These are phyloP conservation scores for Vitis riparia DNA, from an alignment of 164 flowering plant species.

Conservation along the genomic window DNA sequence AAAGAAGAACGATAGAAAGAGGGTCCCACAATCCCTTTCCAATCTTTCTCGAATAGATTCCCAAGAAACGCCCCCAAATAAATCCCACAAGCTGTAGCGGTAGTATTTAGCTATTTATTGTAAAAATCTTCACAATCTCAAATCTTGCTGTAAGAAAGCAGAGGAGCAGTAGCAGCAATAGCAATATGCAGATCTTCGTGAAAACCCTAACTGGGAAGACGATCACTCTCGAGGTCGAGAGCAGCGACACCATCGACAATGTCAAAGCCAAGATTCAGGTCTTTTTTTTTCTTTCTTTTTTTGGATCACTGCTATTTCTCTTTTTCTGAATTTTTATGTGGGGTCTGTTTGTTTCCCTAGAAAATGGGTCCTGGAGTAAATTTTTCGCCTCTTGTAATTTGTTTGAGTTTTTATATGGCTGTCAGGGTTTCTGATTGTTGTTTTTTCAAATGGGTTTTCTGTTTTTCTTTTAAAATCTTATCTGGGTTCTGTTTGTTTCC, in stretches of 20 bases:
- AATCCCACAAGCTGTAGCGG: no score
- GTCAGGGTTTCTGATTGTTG: no score
- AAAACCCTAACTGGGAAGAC: slow-evolving; percentile 45
- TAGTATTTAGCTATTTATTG: no score
- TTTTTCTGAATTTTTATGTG: not conserved
- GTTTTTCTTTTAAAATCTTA: not conserved
- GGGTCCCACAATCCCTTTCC: no score
- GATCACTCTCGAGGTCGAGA: slow-evolving; percentile 48
- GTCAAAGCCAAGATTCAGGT: slow-evolving; percentile 53
- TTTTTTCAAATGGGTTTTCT: not conserved
- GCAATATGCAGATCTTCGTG: slow-evolving; percentile 51
- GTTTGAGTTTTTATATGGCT: not conserved
- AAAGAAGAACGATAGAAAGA: no score
- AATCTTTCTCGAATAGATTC: no score
- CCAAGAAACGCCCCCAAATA: no score
- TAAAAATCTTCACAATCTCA: no score
- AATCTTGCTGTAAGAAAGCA: not conserved
- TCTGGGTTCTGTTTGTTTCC: no score
- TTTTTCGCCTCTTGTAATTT: not conserved
- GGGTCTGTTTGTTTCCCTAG: not conserved
- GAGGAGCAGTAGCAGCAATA: not conserved
- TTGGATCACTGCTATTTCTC: not conserved
- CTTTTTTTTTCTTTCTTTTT: not conserved
- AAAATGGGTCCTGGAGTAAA: not conserved
- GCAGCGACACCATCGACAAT: slow-evolving; percentile 43